A percentile compares a stretch with the other conserved stretches of the same genome.
phyloP scores from a whole-genome alignment of 805 yeast genomes.

The Citeromyces nyonsensis region DNA sequence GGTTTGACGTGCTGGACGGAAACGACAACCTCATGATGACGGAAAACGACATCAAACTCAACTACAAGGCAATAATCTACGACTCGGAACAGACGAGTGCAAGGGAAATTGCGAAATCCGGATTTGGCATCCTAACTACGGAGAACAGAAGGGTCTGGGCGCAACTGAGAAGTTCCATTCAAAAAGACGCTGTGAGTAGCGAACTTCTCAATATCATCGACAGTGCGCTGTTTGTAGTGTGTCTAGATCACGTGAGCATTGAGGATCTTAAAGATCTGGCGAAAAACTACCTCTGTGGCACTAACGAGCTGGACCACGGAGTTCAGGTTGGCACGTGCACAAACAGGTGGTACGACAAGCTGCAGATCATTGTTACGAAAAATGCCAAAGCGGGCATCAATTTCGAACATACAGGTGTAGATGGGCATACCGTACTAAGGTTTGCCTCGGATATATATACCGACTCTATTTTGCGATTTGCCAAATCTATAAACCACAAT shows the following conservation, averaged over 20 bases:
- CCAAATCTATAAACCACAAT: constrained; percentile 63
- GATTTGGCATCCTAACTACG: constrained; percentile 82
- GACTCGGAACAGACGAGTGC: constrained; percentile 46
- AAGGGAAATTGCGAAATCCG: constrained; percentile 52
- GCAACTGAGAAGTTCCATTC: constrained; percentile 38
- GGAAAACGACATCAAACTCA: constrained; percentile 61
- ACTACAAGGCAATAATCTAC: constrained; percentile 58
- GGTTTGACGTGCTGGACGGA: constrained; percentile 84
- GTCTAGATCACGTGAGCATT: constrained; percentile 66
- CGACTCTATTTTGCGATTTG: constrained; percentile 78
- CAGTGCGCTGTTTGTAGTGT: constrained; percentile 67
- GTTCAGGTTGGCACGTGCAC: constrained; percentile 90
- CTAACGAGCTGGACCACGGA: constrained; percentile 64
- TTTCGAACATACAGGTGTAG: constrained; percentile 90
- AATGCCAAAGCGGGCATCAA: constrained; percentile 90
- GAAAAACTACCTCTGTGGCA: constrained; percentile 80
- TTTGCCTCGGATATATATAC: constrained; percentile 85
- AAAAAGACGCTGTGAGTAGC: constrained; percentile 32
- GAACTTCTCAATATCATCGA: constrained; percentile 68
- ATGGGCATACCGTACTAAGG: constrained; percentile 85
- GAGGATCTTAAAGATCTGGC: constrained; percentile 50
- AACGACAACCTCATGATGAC: constrained; percentile 56
- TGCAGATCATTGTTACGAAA: constrained; percentile 74
- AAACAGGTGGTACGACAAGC: constrained; percentile 88
- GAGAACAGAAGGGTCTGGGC: constrained; percentile 89